Evolutionary conservation across 768 basidiomycete species (phyloP), one percentile per base, ranked within the genome.

Genomic region (Tulasnella sp.): DNA sequence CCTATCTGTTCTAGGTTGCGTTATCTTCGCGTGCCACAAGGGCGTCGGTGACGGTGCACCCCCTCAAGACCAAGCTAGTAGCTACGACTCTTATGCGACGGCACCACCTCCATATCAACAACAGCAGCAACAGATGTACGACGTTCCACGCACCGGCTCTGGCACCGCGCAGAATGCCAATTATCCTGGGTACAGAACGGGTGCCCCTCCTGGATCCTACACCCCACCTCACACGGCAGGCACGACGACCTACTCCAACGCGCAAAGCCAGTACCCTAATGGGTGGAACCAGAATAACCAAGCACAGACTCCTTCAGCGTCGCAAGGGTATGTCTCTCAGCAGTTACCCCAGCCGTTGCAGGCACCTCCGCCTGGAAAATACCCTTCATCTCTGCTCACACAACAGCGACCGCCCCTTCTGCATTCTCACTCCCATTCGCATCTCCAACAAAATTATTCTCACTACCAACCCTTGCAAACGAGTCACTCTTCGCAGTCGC

Each of bases 11-110:
- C 21, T 64, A 71, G 70, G 70, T 46, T 63, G 67, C 45, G 67
- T 72, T 59, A 72, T 73, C 64, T 72, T 72, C 57, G 72, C 72
- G 27, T 72, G 71, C 62, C 71, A 71, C 63, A 66, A 65, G 48
- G 63, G 72, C 39, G 67, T 61, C 21, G 29, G 58, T 63, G 62
- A 63, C 63, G 67, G 62, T 32, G 15, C 34, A 72, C 62, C 68
- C 71, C 60, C 67, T 70, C 66, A 74, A 58, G 48, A 58, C 57
- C 9, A 36, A 29, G 15, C 54, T 40, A 7, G 17, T 15, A 31
- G 21, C 39, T 46, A 45, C 34, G 50, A 52, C 7, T 12, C 17
- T 36, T 37, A n/a, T 19, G 32, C 27, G n/a, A n/a, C 50, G 17
- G 32, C 14, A 6, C 31, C 50, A 32, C 32, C 27, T 17, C 32